Percentiles rank a stretch among this genome's conserved stretches.
These are phyloP conservation scores for Beta macrorhiza DNA, from an alignment of 179 eudicot genomes.

Conservation along the genomic window DNA sequence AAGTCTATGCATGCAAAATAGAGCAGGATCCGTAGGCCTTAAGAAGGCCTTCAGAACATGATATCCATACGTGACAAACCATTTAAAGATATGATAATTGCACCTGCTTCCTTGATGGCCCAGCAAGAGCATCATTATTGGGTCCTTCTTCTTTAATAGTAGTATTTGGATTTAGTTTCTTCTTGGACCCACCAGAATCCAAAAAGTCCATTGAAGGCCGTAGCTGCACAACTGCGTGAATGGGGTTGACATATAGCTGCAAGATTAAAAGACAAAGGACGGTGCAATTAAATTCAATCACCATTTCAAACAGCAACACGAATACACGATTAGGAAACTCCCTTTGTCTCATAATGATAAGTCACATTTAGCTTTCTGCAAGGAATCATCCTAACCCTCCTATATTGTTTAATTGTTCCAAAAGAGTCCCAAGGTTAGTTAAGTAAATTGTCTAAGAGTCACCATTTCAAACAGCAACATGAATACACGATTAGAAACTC, in stretches of 20 bases:
- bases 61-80: neutral
- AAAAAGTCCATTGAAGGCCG: conserved; percentile 75
- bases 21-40: neutral
- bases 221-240: conserved; percentile 79
- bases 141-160: conserved; percentile 41
- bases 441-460: neutral
- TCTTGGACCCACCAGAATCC: conserved; percentile 39
- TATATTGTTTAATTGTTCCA: too few relatives aligned
- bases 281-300: neutral
- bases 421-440: too few relatives aligned
- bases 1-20: neutral
- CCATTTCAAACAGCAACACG: neutral
- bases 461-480: neutral
- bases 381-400: too few relatives aligned
- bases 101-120: conserved; percentile 44
- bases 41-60: too few relatives aligned
- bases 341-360: neutral
- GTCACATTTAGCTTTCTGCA: neutral
- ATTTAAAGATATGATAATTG: neutral
- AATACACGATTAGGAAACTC: neutral
- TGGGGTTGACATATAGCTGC: conserved; percentile 89
- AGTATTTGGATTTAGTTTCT: conserved; percentile 35
- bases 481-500: neutral
- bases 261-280: conserved; percentile 25
- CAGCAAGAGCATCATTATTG: conserved; percentile 34